Evolutionary conservation across 2,329 filamentous ascomycete genomes (phyloP), one percentile per base, ranked within the genome.

Genomic region (Colletotrichum lindemuthianum): DNA sequence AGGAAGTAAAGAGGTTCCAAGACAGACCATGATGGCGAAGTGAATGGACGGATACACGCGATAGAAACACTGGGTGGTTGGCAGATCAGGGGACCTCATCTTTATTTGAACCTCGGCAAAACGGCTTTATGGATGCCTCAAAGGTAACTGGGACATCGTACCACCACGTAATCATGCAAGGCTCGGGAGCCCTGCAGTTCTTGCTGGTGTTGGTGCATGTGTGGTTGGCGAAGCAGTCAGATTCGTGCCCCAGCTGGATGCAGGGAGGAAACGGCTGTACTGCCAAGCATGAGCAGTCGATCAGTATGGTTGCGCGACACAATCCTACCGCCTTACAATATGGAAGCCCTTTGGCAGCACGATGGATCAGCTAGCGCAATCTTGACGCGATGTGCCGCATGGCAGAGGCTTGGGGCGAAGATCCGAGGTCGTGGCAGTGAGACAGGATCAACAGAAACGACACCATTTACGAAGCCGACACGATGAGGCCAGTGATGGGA

Each of bases 391-490:
- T 40, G 2, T 45, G 4, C 24, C 4, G 24, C 24, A 24, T 24
- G 24, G 24, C 2, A 2, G 43, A 45, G 43, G 12, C 13, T 24
- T 45, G 43, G 15, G 37, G 37, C 37, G 37, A 13, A 9, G 37
- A 40, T 40, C 37, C 37, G 37, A 10, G 9, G 9, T 9, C 4
- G 32, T 44, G 10, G 52, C 34, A 4, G 43, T 53, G 51, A 43
- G 32, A 11, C 2, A 45, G 52, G 32, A 45, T 55, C 52, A 55
- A 45, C n/a, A 24, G n/a, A 55, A 36, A 36, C 40, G 32, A 41
- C 32, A n/a, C 40, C 40, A 15, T 55, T 45, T 24, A 37, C 40
- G 15, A 24, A 24, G 34, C 8, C n/a, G 12, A 33, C 2, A 13
- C 16, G 37, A 24, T 40, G 3, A n/a, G 16, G 15, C 1, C 51